A percentile compares a stretch with the other conserved stretches of the same genome.
Conservation (phyloP, 768 basidiomycete species). For the Boletus vinaceobasis region DNA sequence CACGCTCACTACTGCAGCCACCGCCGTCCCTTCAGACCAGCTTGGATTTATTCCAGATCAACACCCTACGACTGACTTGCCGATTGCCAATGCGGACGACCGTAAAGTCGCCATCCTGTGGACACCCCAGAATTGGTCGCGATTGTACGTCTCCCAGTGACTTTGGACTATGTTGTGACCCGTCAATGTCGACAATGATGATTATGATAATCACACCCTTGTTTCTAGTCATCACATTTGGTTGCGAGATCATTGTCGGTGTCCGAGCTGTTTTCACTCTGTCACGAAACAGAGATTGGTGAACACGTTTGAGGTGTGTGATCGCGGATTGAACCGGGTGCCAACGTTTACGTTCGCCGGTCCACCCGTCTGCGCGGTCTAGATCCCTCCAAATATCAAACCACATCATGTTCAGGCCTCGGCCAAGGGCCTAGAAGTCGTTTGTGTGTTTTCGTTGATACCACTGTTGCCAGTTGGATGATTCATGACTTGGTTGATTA, state of each 20-base stretch:
- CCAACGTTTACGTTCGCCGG: not conserved
- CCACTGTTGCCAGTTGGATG: not conserved
- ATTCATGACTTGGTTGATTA: not conserved
- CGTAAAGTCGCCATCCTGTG: conserved; percentile 67
- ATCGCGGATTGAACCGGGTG: not conserved
- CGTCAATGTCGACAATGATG: not conserved
- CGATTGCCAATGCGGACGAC: conserved; percentile 54
- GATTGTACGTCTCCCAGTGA: conserved; percentile 56
- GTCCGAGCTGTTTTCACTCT: conserved; percentile 80
- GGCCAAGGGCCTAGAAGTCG: conserved; percentile 63
- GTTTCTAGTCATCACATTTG: conserved; percentile 80
- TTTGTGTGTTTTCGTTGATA: conserved; percentile 49
- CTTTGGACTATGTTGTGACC: not conserved
- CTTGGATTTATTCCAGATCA: conserved; percentile 25
- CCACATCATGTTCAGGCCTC: conserved; percentile 58
- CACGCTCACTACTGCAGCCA: not conserved
- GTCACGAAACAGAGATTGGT: conserved; percentile 88
- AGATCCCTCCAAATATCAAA: conserved; percentile 77
- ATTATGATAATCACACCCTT: not conserved
- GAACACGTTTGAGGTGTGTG: conserved; percentile 73
- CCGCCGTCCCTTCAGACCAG: conserved; percentile 26
- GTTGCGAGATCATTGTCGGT: conserved; percentile 92
- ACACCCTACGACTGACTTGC: conserved; percentile 34
- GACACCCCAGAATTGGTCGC: conserved; percentile 67
- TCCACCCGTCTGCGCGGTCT: conserved; percentile 6